Conservation (phyloP, 2,329 filamentous ascomycete genomes). For the Alternaria sp. region DNA sequence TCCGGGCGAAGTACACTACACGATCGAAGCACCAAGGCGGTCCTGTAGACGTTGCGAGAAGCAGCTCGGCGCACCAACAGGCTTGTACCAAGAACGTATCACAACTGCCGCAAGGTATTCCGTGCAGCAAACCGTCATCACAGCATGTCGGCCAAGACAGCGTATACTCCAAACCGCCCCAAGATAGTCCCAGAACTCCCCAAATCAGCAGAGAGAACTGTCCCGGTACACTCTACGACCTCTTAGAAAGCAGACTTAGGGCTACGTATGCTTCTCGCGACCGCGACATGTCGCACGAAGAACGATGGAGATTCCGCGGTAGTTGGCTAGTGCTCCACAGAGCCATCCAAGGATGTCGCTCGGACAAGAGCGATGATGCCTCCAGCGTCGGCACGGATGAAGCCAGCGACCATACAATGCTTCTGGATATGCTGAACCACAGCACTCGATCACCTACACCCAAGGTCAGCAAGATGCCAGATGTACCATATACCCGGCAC, state of each 20-base stretch:
- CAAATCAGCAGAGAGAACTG: neutral
- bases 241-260: constrained; percentile 17
- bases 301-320: constrained; percentile 28
- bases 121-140: neutral
- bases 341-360: constrained; percentile 20
- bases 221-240: constrained; percentile 7
- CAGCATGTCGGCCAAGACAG: neutral
- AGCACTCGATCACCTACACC: neutral
- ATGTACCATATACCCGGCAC: neutral
- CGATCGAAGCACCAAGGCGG: constrained; percentile 5
- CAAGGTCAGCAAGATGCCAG: constrained; percentile 9
- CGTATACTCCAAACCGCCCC: neutral
- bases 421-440: constrained; percentile 13
- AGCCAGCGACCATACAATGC: constrained; percentile 5
- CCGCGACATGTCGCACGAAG: constrained; percentile 9
- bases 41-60: neutral
- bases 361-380: constrained; percentile 21
- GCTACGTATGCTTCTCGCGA: constrained; percentile 11
- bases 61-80: neutral
- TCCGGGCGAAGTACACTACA: constrained; percentile 8
- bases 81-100: neutral
- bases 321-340: constrained; percentile 25
- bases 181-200: neutral
- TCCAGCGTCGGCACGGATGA: neutral
- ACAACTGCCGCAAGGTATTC: neutral